Percentiles rank a stretch among this genome's conserved stretches.
Evolutionary conservation across 352 stramenopile genomes (phyloP).

Genomic region (Blastocystis sp.): DNA sequence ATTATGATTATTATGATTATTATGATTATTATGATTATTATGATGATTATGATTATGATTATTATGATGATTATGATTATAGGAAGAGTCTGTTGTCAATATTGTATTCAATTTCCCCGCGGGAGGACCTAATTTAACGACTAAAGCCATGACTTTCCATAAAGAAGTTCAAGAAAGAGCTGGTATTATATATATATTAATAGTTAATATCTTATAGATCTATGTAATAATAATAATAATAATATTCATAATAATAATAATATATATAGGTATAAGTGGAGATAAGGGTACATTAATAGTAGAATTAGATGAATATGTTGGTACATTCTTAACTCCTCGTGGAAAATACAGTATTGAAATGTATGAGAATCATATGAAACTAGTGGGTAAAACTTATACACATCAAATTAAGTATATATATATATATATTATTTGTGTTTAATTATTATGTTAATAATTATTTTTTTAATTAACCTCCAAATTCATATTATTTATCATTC

Average conservation of each 20-base stretch:
- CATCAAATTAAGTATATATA: conserved; percentile 39
- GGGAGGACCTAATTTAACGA: conserved; percentile 41
- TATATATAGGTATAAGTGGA: too few species aligned
- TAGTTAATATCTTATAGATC: conserved; percentile 55
- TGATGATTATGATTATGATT: too few species aligned
- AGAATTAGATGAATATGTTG: conserved; percentile 78
- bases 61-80: not conserved
- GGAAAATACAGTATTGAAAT: conserved; percentile 91
- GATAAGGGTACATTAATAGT: too few species aligned
- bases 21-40: not conserved
- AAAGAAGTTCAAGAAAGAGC: conserved; percentile 42
- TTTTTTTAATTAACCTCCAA: too few species aligned
- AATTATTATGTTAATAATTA: too few species aligned
- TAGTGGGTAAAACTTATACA: conserved; percentile 53
- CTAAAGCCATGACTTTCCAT: conserved; percentile 40
- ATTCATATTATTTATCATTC: too few species aligned
- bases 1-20: conserved; percentile 46
- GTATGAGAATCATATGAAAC: conserved; percentile 82
- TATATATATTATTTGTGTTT: not conserved
- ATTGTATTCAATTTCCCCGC: conserved; percentile 82
- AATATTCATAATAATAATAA: conserved; percentile 62
- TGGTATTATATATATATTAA: conserved; percentile 49
- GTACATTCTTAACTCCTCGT: conserved; percentile 86
- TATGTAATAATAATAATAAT: conserved; percentile 65
- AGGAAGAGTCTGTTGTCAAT: conserved; percentile 70